Evolutionary conservation across 192 early-diverging fungal genomes (phyloP).

Genomic region (Podila epicladia): DNA sequence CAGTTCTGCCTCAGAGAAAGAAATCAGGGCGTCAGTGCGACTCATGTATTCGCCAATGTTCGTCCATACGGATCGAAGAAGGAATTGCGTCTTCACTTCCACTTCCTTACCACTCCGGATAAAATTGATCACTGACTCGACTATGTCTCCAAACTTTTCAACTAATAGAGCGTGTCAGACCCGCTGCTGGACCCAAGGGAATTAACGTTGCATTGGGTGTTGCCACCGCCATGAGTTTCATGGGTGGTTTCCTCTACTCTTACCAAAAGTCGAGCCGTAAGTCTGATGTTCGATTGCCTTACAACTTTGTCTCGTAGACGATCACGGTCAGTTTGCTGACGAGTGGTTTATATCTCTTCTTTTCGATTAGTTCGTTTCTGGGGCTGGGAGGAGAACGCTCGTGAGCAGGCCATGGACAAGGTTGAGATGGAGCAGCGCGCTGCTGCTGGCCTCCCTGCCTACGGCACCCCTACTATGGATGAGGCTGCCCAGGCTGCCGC

Average conservation of each 20-base stretch:
- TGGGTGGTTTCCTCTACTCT: conserved; percentile 83
- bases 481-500: conserved; percentile 67
- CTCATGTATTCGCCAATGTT: no score
- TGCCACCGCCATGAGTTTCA: conserved; percentile 59
- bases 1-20: no score
- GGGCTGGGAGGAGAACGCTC: conserved; percentile 89
- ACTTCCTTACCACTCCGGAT: neutral
- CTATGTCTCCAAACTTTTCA: conserved; percentile 17
- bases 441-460: conserved; percentile 74
- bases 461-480: conserved; percentile 67
- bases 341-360: conserved; percentile 1
- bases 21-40: no score
- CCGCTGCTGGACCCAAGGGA: conserved; percentile 49
- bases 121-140: neutral
- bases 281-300: conserved; percentile 26
- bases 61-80: neutral
- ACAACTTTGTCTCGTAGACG: neutral
- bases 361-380: conserved; percentile 83
- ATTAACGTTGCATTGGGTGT: conserved; percentile 63
- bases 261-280: conserved; percentile 78
- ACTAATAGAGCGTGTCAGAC: conserved; percentile 65
- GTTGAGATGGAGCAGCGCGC: conserved; percentile 69
- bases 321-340: neutral
- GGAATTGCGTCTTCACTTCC: neutral
- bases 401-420: conserved; percentile 77